phyloP scores from a whole-genome alignment of 2,329 filamentous ascomycete species.

The Paracoccidioides lutzii region DNA sequence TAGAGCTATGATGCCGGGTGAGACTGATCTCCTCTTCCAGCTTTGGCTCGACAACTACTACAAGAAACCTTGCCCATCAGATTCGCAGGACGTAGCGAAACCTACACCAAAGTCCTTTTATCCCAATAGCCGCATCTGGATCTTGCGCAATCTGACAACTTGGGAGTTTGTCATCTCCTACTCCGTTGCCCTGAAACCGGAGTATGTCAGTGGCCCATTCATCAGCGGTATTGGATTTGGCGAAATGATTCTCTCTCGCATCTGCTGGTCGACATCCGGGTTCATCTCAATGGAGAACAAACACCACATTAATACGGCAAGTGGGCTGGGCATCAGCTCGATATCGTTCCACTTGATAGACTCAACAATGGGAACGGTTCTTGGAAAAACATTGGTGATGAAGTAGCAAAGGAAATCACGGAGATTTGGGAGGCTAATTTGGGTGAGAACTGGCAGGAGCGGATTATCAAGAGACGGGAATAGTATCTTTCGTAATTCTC shows the following conservation, averaged over 20 bases:
- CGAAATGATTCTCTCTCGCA: slow-evolving; percentile 18
- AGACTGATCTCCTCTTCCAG: too few relatives aligned
- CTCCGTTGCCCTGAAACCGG: slow-evolving; percentile 16
- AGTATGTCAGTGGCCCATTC: slow-evolving; percentile 18
- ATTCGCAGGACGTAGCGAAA: slow-evolving; percentile 11
- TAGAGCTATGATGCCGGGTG: too few relatives aligned
- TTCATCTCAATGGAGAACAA: not conserved
- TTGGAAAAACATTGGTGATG: slow-evolving; percentile 20
- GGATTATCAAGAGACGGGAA: too few relatives aligned
- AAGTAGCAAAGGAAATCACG: slow-evolving; percentile 15
- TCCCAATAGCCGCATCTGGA: slow-evolving; percentile 18
- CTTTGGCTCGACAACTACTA: slow-evolving; percentile 3
- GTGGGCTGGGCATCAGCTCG: slow-evolving; percentile 22
- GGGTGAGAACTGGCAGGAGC: not conserved
- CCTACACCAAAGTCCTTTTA: slow-evolving; percentile 15
- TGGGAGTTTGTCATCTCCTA: slow-evolving; percentile 21
- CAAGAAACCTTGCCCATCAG: slow-evolving; percentile 9
- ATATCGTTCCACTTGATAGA: slow-evolving; percentile 16
- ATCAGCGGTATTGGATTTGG: slow-evolving; percentile 19
- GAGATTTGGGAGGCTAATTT: slow-evolving; percentile 4
- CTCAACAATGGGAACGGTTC: slow-evolving; percentile 2
- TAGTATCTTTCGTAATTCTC: too few relatives aligned
- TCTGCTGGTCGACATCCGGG: slow-evolving; percentile 16
- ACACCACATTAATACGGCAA: slow-evolving; percentile 11
- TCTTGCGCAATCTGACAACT: slow-evolving; percentile 23